Conservation (phyloP, 306 rosid genomes). For the Vicia villosa region DNA sequence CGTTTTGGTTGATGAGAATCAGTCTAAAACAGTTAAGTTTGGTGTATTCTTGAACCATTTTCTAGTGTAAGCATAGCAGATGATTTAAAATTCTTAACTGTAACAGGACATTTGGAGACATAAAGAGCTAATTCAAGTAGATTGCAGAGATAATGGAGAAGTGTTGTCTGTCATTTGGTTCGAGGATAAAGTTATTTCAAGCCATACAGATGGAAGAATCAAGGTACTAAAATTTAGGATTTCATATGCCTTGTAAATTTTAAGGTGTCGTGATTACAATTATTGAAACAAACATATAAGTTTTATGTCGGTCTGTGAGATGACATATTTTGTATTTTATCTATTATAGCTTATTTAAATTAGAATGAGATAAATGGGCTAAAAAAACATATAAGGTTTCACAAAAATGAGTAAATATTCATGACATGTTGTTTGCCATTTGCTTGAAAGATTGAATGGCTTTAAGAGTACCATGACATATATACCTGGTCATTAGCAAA, state of each 20-base stretch:
- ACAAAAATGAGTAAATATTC: slow-evolving; percentile 17
- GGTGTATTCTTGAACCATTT: slow-evolving; percentile 24
- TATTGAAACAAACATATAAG: slow-evolving; percentile 6
- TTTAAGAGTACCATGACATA: neutral
- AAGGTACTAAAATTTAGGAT: slow-evolving; percentile 55
- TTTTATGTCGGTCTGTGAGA: neutral
- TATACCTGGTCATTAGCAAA: slow-evolving; percentile 21
- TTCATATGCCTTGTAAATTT: neutral
- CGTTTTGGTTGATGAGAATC: slow-evolving; percentile 60
- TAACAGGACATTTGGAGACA: slow-evolving; percentile 80
- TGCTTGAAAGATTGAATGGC: slow-evolving; percentile 33
- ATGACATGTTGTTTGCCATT: neutral
- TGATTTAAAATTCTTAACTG: slow-evolving; percentile 26
- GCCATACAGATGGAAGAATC: slow-evolving; percentile 93
- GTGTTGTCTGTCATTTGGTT: slow-evolving; percentile 66
- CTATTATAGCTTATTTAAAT: slow-evolving; percentile 6
- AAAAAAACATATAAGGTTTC: neutral
- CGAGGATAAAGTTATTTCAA: slow-evolving; percentile 70
- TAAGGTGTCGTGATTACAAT: slow-evolving; percentile 6
- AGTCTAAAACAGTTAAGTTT: slow-evolving; percentile 73
- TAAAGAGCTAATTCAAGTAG: slow-evolving; percentile 71
- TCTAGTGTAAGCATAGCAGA: slow-evolving; percentile 18
- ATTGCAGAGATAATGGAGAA: slow-evolving; percentile 86
- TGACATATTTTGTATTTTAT: slow-evolving; percentile 7
- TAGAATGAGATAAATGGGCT: slow-evolving; percentile 10